Evolutionary conservation across 2,329 filamentous ascomycete species (phyloP), one percentile per base, ranked within the genome.

Genomic region (Microdochium trichocladiopsis): DNA sequence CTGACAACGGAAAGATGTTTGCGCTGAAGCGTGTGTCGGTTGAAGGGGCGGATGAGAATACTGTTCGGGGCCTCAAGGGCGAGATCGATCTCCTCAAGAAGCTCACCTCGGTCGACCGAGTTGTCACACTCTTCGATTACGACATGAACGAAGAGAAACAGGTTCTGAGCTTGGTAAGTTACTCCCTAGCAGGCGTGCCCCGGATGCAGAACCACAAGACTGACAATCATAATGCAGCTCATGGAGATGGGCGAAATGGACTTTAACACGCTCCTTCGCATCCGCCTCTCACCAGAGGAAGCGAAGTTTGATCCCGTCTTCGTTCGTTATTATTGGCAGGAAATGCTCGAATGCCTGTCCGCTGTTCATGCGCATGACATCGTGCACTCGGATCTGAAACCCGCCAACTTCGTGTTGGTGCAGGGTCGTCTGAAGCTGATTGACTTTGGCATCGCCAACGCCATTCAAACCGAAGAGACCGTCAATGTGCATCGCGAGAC

Each of bases 191-290:
- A 8, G 6, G 21, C 22, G 18, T 10, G 22, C 11, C 18, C 18
- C 18, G 41, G 18, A 31, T n/a, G n/a, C n/a, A n/a, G n/a, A 31
- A 31, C 14, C 18, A 8, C 6, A 16, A 3, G 4, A 25, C 47
- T 48, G 25, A 48, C 47, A 10, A 28, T 6, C 14, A 4, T 8
- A 5, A 6, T 18, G 25, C 58, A 91, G 87, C 83, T 99, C 54
- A 96, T 99, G 92, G 94, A 99, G 72, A 88, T 96, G 66, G 94
- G 94, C 58, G 94, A 99, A 71, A 83, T 93, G 22, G 94, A 99
- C 68, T 80, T 99, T 63, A 88, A 95, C 64, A 90, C 87, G 52
- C 84, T 97, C 51, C 79, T 99, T 57, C 86, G 84, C 33, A 81
- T 85, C 57, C 83, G 85, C 10, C 74, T 89, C 61, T 89, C 85